Base-by-base conservation (phyloP, 768 basidiomycete genomes). In the Terana coerulea region DNA sequence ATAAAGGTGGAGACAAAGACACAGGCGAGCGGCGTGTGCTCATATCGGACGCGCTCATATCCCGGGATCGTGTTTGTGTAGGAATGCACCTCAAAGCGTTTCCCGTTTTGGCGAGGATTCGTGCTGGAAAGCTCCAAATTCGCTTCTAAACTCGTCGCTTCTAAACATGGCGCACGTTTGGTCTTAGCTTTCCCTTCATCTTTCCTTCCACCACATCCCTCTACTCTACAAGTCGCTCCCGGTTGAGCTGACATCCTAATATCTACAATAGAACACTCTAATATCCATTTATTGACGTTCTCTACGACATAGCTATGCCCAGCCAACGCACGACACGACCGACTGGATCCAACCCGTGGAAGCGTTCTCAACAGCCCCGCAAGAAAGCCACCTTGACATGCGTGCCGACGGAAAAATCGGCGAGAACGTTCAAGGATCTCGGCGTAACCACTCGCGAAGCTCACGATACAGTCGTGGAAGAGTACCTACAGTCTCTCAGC, bases 391-490 rank as follows among this genome's bases (percentile, higher is more conserved):
- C n/a, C n/a, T n/a, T n/a, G n/a, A n/a, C n/a, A n/a, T n/a, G n/a
- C n/a, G n/a, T n/a, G n/a, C n/a, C n/a, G 33, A 49, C 5, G 47
- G 5, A 7, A 26, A 36, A 15, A 31, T 25, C 10, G n/a, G 33
- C 12, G 28, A 25, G 17, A 25, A 35, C 30, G 34, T 56, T 45
- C 3, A 61, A 65, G 47, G 59, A 66, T 22, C 64, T 75, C 17
- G 84, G 84, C 1, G 80, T 87, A 52, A 87, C 86, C 1, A 77
- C 81, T 3, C 78, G 79, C 50, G 73, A 70, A 8, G 77, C 80
- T 43, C 89, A 84, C 68, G 76, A 80, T 42, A 64, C 69, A 31
- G 75, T 86, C 59, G 79, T 86, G 59, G 64, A 69, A 0, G 69
- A 70, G 29, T 91, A 91, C 65, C 69, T 89, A 46, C 59, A 64